Base-by-base conservation (phyloP, 2,329 filamentous ascomycete genomes). In the Incumbomyces lentus region DNA sequence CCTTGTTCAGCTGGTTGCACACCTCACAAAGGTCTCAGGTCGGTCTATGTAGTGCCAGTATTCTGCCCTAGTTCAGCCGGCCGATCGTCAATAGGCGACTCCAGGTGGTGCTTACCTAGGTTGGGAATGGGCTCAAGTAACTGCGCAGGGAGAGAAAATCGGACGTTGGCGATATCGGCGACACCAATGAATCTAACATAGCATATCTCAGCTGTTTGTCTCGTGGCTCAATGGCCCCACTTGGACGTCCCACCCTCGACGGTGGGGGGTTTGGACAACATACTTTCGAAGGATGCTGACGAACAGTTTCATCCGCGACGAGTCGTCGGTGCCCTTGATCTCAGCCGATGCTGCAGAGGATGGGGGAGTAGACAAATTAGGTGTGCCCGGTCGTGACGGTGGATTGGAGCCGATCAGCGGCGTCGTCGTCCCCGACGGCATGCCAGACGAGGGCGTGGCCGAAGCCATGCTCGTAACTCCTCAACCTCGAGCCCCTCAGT, bases 11-110 rank as follows among this genome's bases (percentile, higher is more conserved):
- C 14, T 39, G 48, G 36, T 18, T 47, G 47, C 52, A 53, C 68
- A 78, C 75, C 73, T 78, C 52, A 77, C 76, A 62, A 98, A 95
- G 40, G 89, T 86, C 65, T 94, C 93, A 17, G 90, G 90, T 57
- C 88, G 79, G 67, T 98, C 92, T 63, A 98, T 75, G 62, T 98
- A 98, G 61, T 93, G 93, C 92, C 92, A 98, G 70, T 96, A 98
- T 71, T 98, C 92, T 79, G 58, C 44, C 8, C 31, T 29, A 17
- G 44, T 49, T 60, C 42, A 54, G 40, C 43, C 2, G 18, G 14
- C 30, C 40, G 38, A 36, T 36, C 14, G 7, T 13, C 6, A 14
- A 17, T 22, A 17, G 31, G 16, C 11, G 22, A 18, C 6, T 22
- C 7, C 22, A 22, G 14, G 16, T 34, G 12, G 17, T 17, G 56